A percentile compares a stretch with the other conserved stretches of the same genome.
Evolutionary conservation across 1,139 yeast species (phyloP).

Genomic region (Torulaspora pretoriensis): DNA sequence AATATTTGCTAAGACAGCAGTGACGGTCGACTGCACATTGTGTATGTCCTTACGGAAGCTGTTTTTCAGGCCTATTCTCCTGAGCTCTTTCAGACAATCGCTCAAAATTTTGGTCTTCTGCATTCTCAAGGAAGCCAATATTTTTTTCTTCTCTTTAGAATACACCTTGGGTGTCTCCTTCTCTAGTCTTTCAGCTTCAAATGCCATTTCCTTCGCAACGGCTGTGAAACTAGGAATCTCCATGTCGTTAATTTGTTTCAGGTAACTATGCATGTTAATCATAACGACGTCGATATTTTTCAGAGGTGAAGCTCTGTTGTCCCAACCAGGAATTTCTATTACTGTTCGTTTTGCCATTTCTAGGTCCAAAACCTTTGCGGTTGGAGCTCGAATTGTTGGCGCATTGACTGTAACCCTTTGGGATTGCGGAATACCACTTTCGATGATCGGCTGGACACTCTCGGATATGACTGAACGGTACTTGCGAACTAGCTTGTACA

Average conservation of each 20-base stretch:
- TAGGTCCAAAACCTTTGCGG: conserved; percentile 6
- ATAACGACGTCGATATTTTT: conserved; percentile 49
- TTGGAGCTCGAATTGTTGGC: conserved; percentile 11
- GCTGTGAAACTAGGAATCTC: conserved; percentile 41
- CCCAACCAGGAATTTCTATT: conserved; percentile 45
- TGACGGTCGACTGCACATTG: conserved; percentile 58
- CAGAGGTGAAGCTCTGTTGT: conserved; percentile 52
- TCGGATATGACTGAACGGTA: conserved; percentile 62
- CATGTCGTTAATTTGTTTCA: conserved; percentile 39
- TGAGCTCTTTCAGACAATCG: conserved; percentile 68
- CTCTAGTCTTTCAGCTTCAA: conserved; percentile 59
- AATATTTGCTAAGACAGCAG: conserved; percentile 55
- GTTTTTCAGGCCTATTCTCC: conserved; percentile 69
- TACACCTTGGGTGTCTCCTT: conserved; percentile 71
- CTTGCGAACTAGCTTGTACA: conserved; percentile 80
- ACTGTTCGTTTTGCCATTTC: conserved; percentile 18
- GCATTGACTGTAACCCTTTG: conserved; percentile 15
- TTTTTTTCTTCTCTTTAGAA: conserved; percentile 71
- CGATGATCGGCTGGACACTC: conserved; percentile 55
- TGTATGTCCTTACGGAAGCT: conserved; percentile 62
- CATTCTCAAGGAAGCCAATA: conserved; percentile 65
- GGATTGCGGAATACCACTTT: conserved; percentile 48
- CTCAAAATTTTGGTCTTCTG: conserved; percentile 78
- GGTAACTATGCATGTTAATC: conserved; percentile 51
- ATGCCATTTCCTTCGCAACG: conserved; percentile 51